Conservation (phyloP, 108 stramenopile species). For the Stephanodiscus triporus region DNA sequence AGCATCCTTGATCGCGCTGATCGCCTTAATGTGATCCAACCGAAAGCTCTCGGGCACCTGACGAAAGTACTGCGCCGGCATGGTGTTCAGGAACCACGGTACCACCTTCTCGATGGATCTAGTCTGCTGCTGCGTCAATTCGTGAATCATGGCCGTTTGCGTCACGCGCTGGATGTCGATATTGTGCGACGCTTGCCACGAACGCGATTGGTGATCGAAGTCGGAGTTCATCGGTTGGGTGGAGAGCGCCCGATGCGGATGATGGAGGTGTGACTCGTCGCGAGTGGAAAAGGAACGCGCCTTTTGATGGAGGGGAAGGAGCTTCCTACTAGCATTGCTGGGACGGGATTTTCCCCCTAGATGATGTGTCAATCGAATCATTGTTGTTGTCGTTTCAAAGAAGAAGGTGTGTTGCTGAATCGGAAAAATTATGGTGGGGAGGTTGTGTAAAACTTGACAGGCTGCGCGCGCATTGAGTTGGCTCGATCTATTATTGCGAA, state of each 20-base stretch:
- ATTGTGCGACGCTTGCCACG: constrained; percentile 81
- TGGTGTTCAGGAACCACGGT: constrained; percentile 95
- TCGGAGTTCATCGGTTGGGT: neutral
- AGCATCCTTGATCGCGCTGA: constrained; percentile 86
- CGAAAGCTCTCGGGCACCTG: constrained; percentile 90
- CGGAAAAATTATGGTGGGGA: neutral
- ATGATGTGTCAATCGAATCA: neutral
- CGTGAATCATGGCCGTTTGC: constrained; percentile 77
- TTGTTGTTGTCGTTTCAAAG: neutral
- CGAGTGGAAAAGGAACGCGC: constrained; percentile 12
- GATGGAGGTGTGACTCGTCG: constrained; percentile 5
- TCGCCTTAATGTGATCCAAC: constrained; percentile 97
- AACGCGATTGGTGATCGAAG: constrained; percentile 11
- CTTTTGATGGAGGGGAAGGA: constrained; percentile 14
- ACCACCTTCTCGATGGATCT: constrained; percentile 82
- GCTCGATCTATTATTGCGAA: too few relatives aligned
- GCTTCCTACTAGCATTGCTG: constrained; percentile 7
- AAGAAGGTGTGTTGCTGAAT: neutral
- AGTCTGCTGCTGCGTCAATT: constrained; percentile 74
- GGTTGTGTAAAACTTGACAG: neutral
- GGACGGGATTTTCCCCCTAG: constrained; percentile 5
- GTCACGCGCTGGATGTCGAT: constrained; percentile 84
- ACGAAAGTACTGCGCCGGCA: constrained; percentile 92
- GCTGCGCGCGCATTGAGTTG: too few relatives aligned
- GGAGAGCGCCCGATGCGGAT: neutral